Base-by-base conservation (phyloP, 2,329 filamentous ascomycete species). In the Neofusicoccum sp. region DNA sequence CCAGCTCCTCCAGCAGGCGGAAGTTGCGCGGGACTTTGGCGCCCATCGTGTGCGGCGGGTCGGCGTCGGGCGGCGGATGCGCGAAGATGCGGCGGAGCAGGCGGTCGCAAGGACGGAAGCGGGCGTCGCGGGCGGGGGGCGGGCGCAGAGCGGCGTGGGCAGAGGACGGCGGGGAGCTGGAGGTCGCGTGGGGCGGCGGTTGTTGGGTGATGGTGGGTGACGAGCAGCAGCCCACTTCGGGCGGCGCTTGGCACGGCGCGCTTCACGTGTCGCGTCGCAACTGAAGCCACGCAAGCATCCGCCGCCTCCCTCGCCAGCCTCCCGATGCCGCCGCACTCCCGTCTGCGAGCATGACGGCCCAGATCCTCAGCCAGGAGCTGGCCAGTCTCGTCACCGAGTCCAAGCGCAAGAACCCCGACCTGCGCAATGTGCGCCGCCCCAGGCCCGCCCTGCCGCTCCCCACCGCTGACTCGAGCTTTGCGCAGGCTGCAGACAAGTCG, bases 21-120 rank as follows among this genome's bases (percentile, higher is more conserved):
- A 99, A 99, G 81, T 98, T 98, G 75, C 95, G 86, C 64, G 95
- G 95, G 61, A 99, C 86, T 78, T 96, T 91, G 62, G 89, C 87
- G 61, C 80, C 75, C 84, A 87, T 87, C 56, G 36, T 54, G 51
- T 56, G 28, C 28, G 33, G 59, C 48, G 43, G 58, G 20, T n/a
- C 8, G 26, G 9, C 24, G 48, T 3, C 12, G 6, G 16, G 28
- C 43, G 36, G 40, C 33, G 40, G 30, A 51, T 28, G 34, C 28
- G 47, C 14, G 20, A 34, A 7, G 3, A 14, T 48, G 33, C 12
- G 2, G 36, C 3, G n/a, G 26, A 33, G 12, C 16, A n/a, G 5
- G 58, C 38, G 34, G 41, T 60, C 54, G 54, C 41, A 9, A 16
- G 7, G 6, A 41, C 9, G 3, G 24, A 11, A 3, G 28, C 28